Evolutionary conservation across 108 stramenopile genomes (phyloP).

Genomic region (Cyclotella kingstonii): DNA sequence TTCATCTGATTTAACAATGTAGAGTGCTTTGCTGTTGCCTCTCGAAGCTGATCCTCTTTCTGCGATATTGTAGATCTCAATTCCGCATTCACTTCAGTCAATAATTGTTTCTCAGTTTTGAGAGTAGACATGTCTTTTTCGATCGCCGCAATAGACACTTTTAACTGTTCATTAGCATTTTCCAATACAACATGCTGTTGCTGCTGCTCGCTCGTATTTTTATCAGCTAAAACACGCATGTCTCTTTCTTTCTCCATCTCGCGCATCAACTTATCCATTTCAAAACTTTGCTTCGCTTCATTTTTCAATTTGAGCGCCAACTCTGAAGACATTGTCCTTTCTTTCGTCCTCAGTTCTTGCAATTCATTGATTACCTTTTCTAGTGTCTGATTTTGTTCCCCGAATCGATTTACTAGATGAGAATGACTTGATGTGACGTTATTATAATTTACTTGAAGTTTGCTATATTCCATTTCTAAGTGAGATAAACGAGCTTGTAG

Average conservation of each 20-base stretch:
- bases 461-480: constrained; percentile 1
- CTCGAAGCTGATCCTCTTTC: background rate
- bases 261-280: background rate
- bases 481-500: constrained; percentile 1
- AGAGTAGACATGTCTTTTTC: background rate
- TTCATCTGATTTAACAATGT: background rate
- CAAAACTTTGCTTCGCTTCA: constrained; percentile 2
- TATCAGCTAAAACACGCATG: background rate
- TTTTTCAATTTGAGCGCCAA: constrained; percentile 2
- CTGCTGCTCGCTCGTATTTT: constrained; percentile 2
- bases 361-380: constrained; percentile 6
- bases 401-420: background rate
- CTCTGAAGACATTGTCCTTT: constrained; percentile 12
- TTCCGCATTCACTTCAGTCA: background rate
- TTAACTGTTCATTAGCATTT: background rate
- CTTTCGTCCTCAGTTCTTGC: constrained; percentile 12
- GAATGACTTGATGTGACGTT: background rate
- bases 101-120: background rate
- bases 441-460: constrained; percentile 3
- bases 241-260: constrained; percentile 7
- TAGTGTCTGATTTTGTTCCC: background rate
- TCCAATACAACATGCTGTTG: background rate
- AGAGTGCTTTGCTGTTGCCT: background rate
- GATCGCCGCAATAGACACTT: background rate
- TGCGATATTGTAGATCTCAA: background rate